Evolutionary conservation across 2,329 filamentous ascomycete species (phyloP).

Genomic region (Cylindrodendrum hubeiense): DNA sequence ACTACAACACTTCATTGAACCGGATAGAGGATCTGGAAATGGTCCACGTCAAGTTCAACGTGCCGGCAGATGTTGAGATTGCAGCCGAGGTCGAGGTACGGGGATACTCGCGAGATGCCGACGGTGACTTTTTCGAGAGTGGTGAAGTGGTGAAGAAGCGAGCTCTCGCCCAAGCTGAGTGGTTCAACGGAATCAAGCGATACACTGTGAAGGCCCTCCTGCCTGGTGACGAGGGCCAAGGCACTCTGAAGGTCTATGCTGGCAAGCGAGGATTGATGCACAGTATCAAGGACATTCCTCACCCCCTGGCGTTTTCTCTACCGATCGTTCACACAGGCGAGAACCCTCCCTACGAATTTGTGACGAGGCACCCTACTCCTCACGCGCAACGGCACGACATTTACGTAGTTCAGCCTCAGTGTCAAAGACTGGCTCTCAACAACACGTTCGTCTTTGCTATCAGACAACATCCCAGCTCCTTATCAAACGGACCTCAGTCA

Average conservation of each 20-base stretch:
- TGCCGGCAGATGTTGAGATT: constrained; percentile 90
- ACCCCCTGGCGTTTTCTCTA: constrained; percentile 89
- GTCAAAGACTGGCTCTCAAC: constrained; percentile 86
- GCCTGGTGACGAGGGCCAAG: constrained; percentile 91
- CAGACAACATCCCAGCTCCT: constrained; percentile 85
- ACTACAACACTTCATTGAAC: constrained; percentile 90
- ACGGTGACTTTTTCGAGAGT: constrained; percentile 94
- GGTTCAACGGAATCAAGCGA: constrained; percentile 87
- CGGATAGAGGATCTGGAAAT: constrained; percentile 94
- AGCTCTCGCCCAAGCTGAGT: constrained; percentile 91
- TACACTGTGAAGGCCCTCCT: constrained; percentile 94
- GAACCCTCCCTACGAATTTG: constrained; percentile 94
- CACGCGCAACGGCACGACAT: constrained; percentile 98
- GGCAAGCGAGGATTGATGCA: constrained; percentile 97
- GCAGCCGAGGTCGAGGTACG: constrained; percentile 92
- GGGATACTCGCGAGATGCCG: constrained; percentile 82
- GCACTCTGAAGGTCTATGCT: constrained; percentile 90
- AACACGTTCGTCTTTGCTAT: constrained; percentile 99
- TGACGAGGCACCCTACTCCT: constrained; percentile 92
- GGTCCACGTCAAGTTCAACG: constrained; percentile 88
- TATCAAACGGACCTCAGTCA: constrained; percentile 48
- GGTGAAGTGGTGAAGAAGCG: constrained; percentile 88
- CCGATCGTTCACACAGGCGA: constrained; percentile 91
- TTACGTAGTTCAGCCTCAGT: constrained; percentile 97
- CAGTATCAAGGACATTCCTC: constrained; percentile 95